Evolutionary conservation across 371 early-diverging fungal species (phyloP), one percentile per base, ranked within the genome.

Genomic region (Apophysomyces sp.): DNA sequence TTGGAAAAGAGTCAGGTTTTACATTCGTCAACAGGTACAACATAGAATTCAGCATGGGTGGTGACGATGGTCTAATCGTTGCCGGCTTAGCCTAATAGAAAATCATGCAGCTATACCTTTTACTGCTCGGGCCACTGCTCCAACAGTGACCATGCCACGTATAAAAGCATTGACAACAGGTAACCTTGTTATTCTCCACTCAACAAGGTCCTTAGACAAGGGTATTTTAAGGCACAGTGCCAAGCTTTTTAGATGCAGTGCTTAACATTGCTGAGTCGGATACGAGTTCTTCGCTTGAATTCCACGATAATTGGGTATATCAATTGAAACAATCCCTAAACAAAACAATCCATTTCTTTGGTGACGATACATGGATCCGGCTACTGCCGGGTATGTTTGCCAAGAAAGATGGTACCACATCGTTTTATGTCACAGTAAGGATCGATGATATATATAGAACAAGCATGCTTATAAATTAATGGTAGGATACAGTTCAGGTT

Each of bases 361-460:
- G 98, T 36, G 98, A 98, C 65, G 97, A 98, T 60, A 98, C 98
- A 3, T 98, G 98, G 98, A 85, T 92, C 52, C 83, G 88, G 26
- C 72, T 98, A 29, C 95, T 92, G 62, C 94, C 94, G 0, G 84
- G 78, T 0, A 44, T 83, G 5, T 92, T 94, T 62, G 63, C 67
- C 11, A 74, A 83, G 49, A 72, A 72, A 4, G 93, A 92, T 52
- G 93, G 93, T 6, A 92, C 92, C 0, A 86, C 91, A 1, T 92
- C 92, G 1, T 93, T 93, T 55, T 89, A 86, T 71, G 92, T 92
- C 9, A 82, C 90, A 28, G 87, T 85, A 71, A 68, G 73, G 9
- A 5, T 15, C 18, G 49, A 13, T 2, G 9, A 1, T 2, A 2
- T 4, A 15, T 28, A 0, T n/a, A n/a, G 11, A 21, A 2, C n/a